Evolutionary conservation across 148 eudicot species (phyloP).

Genomic region (Salicornia ramosissima): DNA sequence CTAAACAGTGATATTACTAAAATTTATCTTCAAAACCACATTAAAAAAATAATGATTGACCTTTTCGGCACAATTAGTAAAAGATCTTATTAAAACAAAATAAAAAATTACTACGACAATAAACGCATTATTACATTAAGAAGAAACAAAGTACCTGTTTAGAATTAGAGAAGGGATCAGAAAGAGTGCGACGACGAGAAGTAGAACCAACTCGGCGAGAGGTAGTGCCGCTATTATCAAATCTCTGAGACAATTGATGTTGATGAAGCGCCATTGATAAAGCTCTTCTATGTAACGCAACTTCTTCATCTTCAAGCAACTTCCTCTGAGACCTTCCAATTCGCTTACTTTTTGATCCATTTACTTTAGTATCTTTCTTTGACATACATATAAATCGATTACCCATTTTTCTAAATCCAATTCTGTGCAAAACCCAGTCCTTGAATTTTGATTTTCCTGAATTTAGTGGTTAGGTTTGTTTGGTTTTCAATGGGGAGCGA

Average conservation of each 20-base stretch:
- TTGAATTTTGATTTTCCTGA: too few relatives aligned
- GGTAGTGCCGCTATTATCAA: constrained; percentile 62
- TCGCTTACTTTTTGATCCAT: constrained; percentile 46
- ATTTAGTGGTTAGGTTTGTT: too few relatives aligned
- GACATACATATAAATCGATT: constrained; percentile 61
- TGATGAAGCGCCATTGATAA: constrained; percentile 86
- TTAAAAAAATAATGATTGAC: too few relatives aligned
- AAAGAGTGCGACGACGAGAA: constrained; percentile 61
- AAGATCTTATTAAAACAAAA: too few relatives aligned
- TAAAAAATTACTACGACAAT: too few relatives aligned
- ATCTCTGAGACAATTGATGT: constrained; percentile 83
- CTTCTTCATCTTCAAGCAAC: constrained; percentile 61
- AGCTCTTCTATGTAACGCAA: constrained; percentile 76
- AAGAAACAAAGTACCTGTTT: constrained; percentile 60
- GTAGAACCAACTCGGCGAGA: constrained; percentile 65
- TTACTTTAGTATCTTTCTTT: constrained; percentile 54
- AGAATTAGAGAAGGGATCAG: constrained; percentile 45
- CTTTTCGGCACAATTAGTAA: too few relatives aligned
- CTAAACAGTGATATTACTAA: too few relatives aligned
- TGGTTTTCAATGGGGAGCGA: too few relatives aligned
- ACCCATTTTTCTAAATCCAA: constrained; percentile 46
- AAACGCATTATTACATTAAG: too few relatives aligned
- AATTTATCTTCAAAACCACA: too few relatives aligned
- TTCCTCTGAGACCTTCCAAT: constrained; percentile 56
- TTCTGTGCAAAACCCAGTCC: background rate